Evolutionary conservation across 306 rosid genomes (phyloP).

Genomic region (Cucumis sativus): Cucumber_9930_V3 NC_026656.2:10538501-10539000

Average conservation of each 20-base stretch:
- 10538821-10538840: slow-evolving; percentile 23
- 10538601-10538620: slow-evolving; percentile 71
- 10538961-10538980: slow-evolving; percentile 65
- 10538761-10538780: not conserved
- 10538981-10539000: slow-evolving; percentile 23
- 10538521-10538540: slow-evolving; percentile 66
- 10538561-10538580: slow-evolving; percentile 71
- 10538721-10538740: slow-evolving; percentile 21
- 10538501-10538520: slow-evolving; percentile 75
- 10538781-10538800: slow-evolving; percentile 12
- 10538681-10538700: slow-evolving; percentile 52
- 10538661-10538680: slow-evolving; percentile 93
- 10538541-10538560: slow-evolving; percentile 71
- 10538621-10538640: slow-evolving; percentile 84
- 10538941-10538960: slow-evolving; percentile 86
- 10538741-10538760: slow-evolving; percentile 19
- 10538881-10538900: slow-evolving; percentile 37
- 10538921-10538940: slow-evolving; percentile 79
- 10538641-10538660: slow-evolving; percentile 84
- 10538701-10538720: slow-evolving; percentile 44
- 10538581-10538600: slow-evolving; percentile 77
- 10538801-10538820: slow-evolving; percentile 31
- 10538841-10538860: slow-evolving; percentile 27
- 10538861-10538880: slow-evolving; percentile 35
- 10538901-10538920: slow-evolving; percentile 78